Conservation (phyloP, 1,139 yeast genomes). For the Yamadazyma trypodendri region DNA sequence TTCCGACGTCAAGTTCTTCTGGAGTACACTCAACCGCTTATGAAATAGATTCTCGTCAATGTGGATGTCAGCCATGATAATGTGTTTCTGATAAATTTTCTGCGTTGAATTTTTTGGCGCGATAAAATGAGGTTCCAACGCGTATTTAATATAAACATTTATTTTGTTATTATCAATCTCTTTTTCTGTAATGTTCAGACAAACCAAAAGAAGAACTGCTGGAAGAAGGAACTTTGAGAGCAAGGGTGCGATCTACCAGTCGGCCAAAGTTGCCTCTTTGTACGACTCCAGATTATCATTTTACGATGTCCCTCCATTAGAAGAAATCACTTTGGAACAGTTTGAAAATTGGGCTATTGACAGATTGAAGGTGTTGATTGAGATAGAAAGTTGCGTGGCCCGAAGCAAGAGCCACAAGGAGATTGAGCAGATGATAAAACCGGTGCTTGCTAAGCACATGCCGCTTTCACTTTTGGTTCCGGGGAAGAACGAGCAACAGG, state of each 20-base stretch:
- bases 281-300: conserved; percentile 50
- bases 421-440: conserved; percentile 61
- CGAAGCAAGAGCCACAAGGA: conserved; percentile 67
- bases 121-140: not conserved
- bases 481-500: conserved; percentile 31
- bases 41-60: conserved; percentile 42
- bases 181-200: conserved; percentile 67
- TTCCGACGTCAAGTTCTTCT: conserved; percentile 34
- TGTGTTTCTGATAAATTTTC: conserved; percentile 12
- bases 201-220: conserved; percentile 70
- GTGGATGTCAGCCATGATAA: conserved; percentile 32
- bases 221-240: conserved; percentile 70
- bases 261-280: conserved; percentile 19
- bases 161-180: not conserved
- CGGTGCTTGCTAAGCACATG: conserved; percentile 59
- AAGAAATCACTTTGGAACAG: conserved; percentile 86
- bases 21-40: conserved; percentile 41
- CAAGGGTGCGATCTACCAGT: conserved; percentile 30
- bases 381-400: conserved; percentile 73
- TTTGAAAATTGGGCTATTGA: conserved; percentile 97
- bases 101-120: too few relatives aligned
- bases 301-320: conserved; percentile 72
- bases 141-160: conserved; percentile 1
- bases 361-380: conserved; percentile 76
- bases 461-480: conserved; percentile 49